phyloP scores from a whole-genome alignment of 371 early-diverging fungal species.

The Entomophthora muscae region DNA sequence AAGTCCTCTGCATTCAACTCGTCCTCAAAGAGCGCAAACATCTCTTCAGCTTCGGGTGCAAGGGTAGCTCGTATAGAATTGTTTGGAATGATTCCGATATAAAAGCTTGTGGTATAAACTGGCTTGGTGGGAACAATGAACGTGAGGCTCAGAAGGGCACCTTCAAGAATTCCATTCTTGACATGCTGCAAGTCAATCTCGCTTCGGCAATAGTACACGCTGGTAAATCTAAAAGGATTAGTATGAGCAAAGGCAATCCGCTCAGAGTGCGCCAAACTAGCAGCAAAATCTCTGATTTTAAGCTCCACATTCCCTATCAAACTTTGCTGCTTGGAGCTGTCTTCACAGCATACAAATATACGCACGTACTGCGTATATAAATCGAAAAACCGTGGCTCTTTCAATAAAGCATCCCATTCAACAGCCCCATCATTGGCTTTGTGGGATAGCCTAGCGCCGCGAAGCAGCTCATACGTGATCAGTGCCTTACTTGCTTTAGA shows the following conservation, averaged over 20 bases:
- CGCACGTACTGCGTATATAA: constrained; percentile 84
- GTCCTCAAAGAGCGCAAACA: too few relatives aligned
- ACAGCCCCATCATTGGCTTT: constrained; percentile 43
- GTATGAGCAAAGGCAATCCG: constrained; percentile 58
- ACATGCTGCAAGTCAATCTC: constrained; percentile 37
- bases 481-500: constrained; percentile 71
- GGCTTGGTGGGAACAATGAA: constrained; percentile 12
- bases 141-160: constrained; percentile 10
- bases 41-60: too few relatives aligned
- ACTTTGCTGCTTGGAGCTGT: constrained; percentile 48
- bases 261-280: constrained; percentile 69
- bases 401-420: constrained; percentile 65
- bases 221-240: too few relatives aligned
- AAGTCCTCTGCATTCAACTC: too few relatives aligned
- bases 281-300: constrained; percentile 72
- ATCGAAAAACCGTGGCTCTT: constrained; percentile 76
- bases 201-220: too few relatives aligned
- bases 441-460: constrained; percentile 45
- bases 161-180: constrained; percentile 17
- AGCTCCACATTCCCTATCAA: constrained; percentile 91
- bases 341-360: constrained; percentile 57
- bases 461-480: constrained; percentile 71
- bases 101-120: constrained; percentile 69
- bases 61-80: too few relatives aligned
- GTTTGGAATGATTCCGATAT: too few relatives aligned